Conservation (phyloP, 257 asterid genomes). For the Linderniella brevidens region DNA sequence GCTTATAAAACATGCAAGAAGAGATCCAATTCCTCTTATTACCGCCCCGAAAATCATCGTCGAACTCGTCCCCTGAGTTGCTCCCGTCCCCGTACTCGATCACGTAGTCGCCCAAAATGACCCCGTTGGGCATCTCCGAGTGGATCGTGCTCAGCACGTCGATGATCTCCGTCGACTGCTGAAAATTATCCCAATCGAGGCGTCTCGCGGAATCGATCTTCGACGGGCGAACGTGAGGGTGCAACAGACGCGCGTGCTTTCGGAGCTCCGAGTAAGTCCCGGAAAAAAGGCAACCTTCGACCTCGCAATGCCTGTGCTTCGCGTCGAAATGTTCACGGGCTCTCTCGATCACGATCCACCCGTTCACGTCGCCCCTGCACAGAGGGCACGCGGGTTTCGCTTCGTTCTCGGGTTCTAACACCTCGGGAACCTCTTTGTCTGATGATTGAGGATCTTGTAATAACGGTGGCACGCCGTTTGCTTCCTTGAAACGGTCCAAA, state of each 20-base stretch:
- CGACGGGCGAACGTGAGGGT: constrained; percentile 62
- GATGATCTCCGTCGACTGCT: constrained; percentile 72
- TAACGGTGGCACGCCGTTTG: constrained; percentile 21
- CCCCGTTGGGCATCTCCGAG: constrained; percentile 71
- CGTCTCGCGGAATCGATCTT: constrained; percentile 74
- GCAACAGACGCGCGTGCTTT: constrained; percentile 52
- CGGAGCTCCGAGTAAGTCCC: constrained; percentile 54
- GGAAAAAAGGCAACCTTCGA: constrained; percentile 39
- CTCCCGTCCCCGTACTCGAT: constrained; percentile 65
- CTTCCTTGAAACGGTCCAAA: constrained; percentile 56
- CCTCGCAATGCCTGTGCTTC: constrained; percentile 62
- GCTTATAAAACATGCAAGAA: constrained; percentile 71
- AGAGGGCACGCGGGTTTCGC: constrained; percentile 51
- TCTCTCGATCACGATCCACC: constrained; percentile 59
- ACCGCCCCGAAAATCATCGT: constrained; percentile 8
- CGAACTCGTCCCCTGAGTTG: constrained; percentile 37
- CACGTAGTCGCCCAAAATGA: constrained; percentile 75
- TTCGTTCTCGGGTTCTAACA: constrained; percentile 16
- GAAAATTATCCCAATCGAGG: constrained; percentile 85
- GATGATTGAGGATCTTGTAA: constrained; percentile 25
- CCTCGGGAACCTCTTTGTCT: constrained; percentile 13
- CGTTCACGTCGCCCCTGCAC: constrained; percentile 72
- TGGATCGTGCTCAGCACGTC: constrained; percentile 76
- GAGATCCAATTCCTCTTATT: constrained; percentile 65
- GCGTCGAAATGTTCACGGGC: constrained; percentile 48